Base-by-base conservation (phyloP, 495 filamentous ascomycete species). In the Pyrenula massariospora region DNA sequence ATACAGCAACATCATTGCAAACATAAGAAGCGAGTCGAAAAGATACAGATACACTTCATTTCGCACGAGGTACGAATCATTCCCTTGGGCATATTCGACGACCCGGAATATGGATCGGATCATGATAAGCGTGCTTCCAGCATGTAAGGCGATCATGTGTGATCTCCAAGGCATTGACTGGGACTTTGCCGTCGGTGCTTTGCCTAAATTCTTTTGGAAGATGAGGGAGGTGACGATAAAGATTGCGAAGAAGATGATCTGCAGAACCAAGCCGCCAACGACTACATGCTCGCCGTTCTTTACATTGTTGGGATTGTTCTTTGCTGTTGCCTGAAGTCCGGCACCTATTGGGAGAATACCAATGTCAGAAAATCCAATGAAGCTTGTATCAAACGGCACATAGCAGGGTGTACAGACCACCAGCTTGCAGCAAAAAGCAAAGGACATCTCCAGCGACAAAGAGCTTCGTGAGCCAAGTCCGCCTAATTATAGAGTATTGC, bases 1-100 rank as follows among this genome's bases (percentile, higher is more conserved):
- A 11, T 84, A 76, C 1, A 77, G 54, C 0, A 75, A 57, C 64
- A 80, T 76, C 19, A 75, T 77, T 0, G 62, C 10, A 22, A 81
- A 61, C 83, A 89, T 87, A 48, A 81, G 59, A 48, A 74, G 50
- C 12, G 75, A 69, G 62, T 89, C 84, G 58, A 87, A 86, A 1
- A 84, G 60, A 61, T 85, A 88, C 54, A 87, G 62, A 57, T 78
- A 79, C 52, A 72, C 74, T 66, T 88, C 84, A 49, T 80, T 70
- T 20, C 53, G 61, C 58, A 84, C 61, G 24, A 80, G 25, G 57
- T 68, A 74, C 10, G 81, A 80, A 11, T 73, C 68, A 42, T 75
- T 65, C 0, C 85, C 84, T 64, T 79, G 68, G 0, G 76, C 22
- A 56, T 82, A 89, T 69, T 88, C 86, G 12, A 84, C 66, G 19